Conservation (phyloP, 1,284 basidiomycete species). For the Violaceomyces palustris region DNA sequence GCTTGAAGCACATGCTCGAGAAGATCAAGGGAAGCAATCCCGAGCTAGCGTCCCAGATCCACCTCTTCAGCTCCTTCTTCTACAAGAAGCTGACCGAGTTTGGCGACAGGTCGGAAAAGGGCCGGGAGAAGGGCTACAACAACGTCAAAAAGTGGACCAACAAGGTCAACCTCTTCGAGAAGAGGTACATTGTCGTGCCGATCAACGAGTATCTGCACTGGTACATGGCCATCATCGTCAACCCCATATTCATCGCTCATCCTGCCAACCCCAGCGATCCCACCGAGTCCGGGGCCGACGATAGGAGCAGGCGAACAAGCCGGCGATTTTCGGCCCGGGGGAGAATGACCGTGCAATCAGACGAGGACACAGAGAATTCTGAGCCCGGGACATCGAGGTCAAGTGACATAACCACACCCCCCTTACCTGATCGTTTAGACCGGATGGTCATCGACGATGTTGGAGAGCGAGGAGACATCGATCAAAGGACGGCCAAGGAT, state of each 20-base stretch:
- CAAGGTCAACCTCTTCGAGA: slow-evolving; percentile 77
- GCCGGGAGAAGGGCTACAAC: slow-evolving; percentile 63
- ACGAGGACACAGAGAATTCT: too few relatives aligned
- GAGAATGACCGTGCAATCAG: too few relatives aligned
- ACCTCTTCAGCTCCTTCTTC: slow-evolving; percentile 96
- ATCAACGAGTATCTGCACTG: slow-evolving; percentile 96
- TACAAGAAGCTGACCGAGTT: slow-evolving; percentile 81
- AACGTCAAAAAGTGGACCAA: slow-evolving; percentile 91
- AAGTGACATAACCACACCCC: too few relatives aligned
- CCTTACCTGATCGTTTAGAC: too few relatives aligned
- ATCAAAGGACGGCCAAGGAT: too few relatives aligned
- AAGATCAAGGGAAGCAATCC: slow-evolving; percentile 55
- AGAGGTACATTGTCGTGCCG: slow-evolving; percentile 87
- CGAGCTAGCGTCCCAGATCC: slow-evolving; percentile 66
- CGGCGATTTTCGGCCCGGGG: neutral
- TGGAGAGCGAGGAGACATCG: too few relatives aligned
- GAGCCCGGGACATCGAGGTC: too few relatives aligned
- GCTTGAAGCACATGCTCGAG: slow-evolving; percentile 67
- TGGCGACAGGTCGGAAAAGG: slow-evolving; percentile 20
- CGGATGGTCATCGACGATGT: too few relatives aligned
- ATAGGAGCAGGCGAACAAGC: neutral
- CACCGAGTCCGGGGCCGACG: too few relatives aligned
- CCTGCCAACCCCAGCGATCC: neutral
- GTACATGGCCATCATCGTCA: slow-evolving; percentile 91
- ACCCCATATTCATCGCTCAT: slow-evolving; percentile 67